Evolutionary conservation across 2,329 filamentous ascomycete genomes (phyloP).

Genomic region (Calonectria montana): DNA sequence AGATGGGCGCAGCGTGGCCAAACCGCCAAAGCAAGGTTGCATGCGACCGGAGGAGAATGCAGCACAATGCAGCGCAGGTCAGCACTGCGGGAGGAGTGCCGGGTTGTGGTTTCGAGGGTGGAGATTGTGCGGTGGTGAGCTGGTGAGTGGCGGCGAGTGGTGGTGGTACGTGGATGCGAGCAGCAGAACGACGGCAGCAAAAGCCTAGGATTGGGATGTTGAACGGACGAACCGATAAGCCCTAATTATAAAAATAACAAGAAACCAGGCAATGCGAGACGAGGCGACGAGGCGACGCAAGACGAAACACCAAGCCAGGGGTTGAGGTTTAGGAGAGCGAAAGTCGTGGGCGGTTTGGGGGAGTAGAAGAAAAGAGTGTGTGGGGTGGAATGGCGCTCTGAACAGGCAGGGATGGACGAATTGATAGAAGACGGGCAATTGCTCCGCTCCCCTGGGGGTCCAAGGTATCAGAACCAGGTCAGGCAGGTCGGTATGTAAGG

Average conservation of each 20-base stretch:
- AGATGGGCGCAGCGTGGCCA: constrained; percentile 44
- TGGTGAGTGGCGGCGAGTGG: constrained; percentile 17
- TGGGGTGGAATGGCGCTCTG: constrained; percentile 10
- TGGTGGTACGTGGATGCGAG: constrained; percentile 10
- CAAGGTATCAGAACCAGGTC: constrained; percentile 6
- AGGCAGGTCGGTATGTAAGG: not conserved
- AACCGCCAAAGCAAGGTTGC: constrained; percentile 41
- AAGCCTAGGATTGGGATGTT: not conserved
- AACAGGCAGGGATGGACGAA: constrained; percentile 1
- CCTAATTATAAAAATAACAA: constrained; percentile 18
- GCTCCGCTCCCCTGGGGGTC: constrained; percentile 3
- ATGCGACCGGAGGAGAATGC: constrained; percentile 37
- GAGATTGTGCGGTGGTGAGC: constrained; percentile 22
- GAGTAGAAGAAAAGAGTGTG: constrained; percentile 17
- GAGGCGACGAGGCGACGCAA: constrained; percentile 18
- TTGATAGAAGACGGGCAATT: constrained; percentile 7
- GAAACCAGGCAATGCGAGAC: constrained; percentile 16
- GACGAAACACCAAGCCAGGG: constrained; percentile 19
- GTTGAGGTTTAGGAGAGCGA: constrained; percentile 10
- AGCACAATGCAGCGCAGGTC: constrained; percentile 26
- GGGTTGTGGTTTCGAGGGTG: constrained; percentile 27
- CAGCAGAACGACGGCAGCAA: constrained; percentile 1
- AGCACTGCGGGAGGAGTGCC: constrained; percentile 27
- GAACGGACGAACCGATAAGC: constrained; percentile 14
- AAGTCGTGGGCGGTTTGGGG: constrained; percentile 3